Evolutionary conservation across 805 yeast genomes (phyloP).

Genomic region (Kodamaea kaohsiungensis): DNA sequence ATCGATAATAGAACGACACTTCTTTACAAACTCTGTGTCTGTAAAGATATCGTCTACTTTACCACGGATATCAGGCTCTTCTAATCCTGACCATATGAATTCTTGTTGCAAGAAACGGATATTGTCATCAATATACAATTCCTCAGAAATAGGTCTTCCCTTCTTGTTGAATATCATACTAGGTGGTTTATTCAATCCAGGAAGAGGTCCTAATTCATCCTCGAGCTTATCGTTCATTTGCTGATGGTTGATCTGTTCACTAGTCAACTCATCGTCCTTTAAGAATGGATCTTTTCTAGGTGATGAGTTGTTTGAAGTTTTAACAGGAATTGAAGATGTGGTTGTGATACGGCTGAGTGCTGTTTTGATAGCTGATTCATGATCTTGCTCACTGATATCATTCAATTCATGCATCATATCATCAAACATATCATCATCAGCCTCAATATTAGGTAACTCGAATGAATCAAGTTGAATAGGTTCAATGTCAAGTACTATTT

Average conservation of each 20-base stretch:
- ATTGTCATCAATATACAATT: conserved; percentile 33
- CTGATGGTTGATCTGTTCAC: conserved; percentile 42
- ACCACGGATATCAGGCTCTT: conserved; percentile 8
- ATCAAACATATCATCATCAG: conserved; percentile 28
- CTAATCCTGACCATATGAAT: conserved; percentile 22
- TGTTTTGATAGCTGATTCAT: neutral
- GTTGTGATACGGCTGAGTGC: neutral
- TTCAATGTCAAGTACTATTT: conserved; percentile 4
- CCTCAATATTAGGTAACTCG: conserved; percentile 28
- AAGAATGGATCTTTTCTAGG: conserved; percentile 28
- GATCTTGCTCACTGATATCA: conserved; percentile 12
- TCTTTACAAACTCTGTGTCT: conserved; percentile 4
- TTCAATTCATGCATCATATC: conserved; percentile 30
- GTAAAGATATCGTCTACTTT: conserved; percentile 2
- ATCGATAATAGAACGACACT: conserved; percentile 4
- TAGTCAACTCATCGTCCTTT: conserved; percentile 43
- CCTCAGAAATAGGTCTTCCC: conserved; percentile 20
- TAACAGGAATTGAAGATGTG: neutral
- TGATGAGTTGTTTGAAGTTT: neutral
- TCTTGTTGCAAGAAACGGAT: conserved; percentile 29
- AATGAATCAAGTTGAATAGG: conserved; percentile 4
- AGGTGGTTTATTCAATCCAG: neutral
- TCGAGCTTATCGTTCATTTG: conserved; percentile 29
- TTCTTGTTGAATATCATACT: neutral
- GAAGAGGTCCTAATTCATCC: conserved; percentile 7